These are phyloP conservation scores for Recurvomyces mirabilis DNA, from an alignment of 495 filamentous ascomycete species.

Conservation along the genomic window DNA sequence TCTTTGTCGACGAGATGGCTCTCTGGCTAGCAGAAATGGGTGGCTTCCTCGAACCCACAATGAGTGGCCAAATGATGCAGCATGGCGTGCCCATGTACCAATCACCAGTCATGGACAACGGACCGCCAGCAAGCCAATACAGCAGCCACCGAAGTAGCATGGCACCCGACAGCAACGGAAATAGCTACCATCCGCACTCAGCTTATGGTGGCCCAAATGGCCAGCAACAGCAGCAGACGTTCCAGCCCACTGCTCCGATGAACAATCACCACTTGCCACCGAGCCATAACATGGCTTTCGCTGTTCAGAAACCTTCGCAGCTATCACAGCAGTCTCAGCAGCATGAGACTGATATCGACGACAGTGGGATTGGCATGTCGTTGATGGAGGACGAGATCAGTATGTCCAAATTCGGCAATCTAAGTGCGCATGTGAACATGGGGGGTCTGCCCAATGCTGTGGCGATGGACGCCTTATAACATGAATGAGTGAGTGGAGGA, in stretches of 20 bases:
- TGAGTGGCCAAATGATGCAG: neutral
- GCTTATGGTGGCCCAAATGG: conserved; percentile 1
- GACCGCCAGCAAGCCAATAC: neutral
- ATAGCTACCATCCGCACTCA: neutral
- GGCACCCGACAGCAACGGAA: conserved; percentile 1
- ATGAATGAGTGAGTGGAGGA: too few species aligned
- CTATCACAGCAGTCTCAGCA: neutral
- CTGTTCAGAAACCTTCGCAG: neutral
- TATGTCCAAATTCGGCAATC: too few species aligned
- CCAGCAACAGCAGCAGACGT: conserved; percentile 2
- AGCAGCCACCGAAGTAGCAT: conserved; percentile 6
- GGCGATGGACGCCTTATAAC: too few species aligned
- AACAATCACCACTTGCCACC: neutral
- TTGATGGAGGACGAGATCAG: conserved; percentile 53
- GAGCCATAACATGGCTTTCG: neutral
- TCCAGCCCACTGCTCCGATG: neutral
- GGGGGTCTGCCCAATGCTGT: too few species aligned
- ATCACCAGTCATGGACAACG: conserved; percentile 6
- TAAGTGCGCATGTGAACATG: too few species aligned
- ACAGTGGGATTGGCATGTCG: conserved; percentile 59
- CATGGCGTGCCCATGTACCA: conserved; percentile 10
- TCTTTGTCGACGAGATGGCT: conserved; percentile 93
- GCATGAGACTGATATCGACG: conserved; percentile 39
- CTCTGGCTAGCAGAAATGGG: conserved; percentile 84
- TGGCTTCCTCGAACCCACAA: conserved; percentile 58